These are phyloP conservation scores for Talaromyces verruculosus DNA, from an alignment of 2,329 filamentous ascomycete species.

Conservation along the genomic window DNA sequence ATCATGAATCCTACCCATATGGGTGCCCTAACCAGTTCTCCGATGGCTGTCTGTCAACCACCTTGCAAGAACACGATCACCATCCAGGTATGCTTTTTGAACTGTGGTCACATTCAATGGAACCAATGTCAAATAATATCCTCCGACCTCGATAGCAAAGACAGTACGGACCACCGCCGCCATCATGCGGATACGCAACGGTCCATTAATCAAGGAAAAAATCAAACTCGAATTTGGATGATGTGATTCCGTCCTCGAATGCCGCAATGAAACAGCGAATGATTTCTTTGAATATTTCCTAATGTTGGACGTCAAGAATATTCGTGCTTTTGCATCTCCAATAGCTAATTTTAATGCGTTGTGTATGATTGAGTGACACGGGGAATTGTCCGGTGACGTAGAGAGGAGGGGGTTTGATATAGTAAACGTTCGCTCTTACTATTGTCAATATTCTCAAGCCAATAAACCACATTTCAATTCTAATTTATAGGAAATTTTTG, in stretches of 20 bases:
- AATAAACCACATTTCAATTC: not conserved
- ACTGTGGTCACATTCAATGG: not conserved
- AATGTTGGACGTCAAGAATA: not conserved
- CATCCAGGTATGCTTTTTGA: not conserved
- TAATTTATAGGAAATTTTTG: not conserved
- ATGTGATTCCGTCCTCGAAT: conserved; percentile 4
- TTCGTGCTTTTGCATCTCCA: not conserved
- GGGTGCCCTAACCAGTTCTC: not conserved
- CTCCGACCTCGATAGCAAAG: not conserved
- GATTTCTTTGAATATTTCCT: not conserved
- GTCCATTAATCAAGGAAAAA: conserved; percentile 1
- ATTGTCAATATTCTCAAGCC: not conserved
- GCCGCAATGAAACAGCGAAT: conserved; percentile 6
- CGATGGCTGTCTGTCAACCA: not conserved
- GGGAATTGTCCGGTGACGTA: not conserved
- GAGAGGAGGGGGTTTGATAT: not conserved
- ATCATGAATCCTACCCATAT: not conserved
- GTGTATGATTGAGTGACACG: not conserved
- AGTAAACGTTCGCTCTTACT: not conserved
- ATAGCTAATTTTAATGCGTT: not conserved
- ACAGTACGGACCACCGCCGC: not conserved
- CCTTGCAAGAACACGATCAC: not conserved
- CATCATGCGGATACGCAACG: not conserved
- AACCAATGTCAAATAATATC: not conserved
- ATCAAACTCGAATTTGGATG: not conserved